Conservation (phyloP, 1,284 basidiomycete species). For the Puccinia novopanici region DNA sequence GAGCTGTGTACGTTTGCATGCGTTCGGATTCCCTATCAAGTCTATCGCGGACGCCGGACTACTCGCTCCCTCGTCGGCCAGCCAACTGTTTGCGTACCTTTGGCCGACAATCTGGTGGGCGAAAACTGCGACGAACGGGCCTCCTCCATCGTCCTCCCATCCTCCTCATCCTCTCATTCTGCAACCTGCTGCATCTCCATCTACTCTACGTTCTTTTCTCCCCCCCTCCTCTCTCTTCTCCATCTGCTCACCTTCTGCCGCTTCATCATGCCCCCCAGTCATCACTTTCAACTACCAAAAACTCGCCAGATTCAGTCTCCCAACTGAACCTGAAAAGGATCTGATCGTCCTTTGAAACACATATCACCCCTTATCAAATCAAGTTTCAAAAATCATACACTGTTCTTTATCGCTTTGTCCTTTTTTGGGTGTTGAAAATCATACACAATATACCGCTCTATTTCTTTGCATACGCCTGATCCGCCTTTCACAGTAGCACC, state of each 20-base stretch:
- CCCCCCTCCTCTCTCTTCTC: background rate
- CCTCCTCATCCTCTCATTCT: background rate
- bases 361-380: too few species aligned
- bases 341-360: too few species aligned
- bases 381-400: too few species aligned
- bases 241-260: background rate
- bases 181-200: slow-evolving; percentile 12
- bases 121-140: slow-evolving; percentile 21
- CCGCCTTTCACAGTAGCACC: too few species aligned
- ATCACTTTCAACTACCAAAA: too few species aligned
- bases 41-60: background rate
- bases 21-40: background rate
- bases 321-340: too few species aligned
- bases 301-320: too few species aligned
- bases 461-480: too few species aligned
- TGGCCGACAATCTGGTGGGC: background rate
- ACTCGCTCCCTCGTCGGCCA: background rate
- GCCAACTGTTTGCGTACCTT: too few species aligned
- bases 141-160: background rate
- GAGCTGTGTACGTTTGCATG: slow-evolving; percentile 12
- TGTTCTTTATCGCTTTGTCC: too few species aligned
- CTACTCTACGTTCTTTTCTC: slow-evolving; percentile 16
- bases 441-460: too few species aligned
- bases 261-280: background rate
- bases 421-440: too few species aligned